Conservation (phyloP, 169 alveolate genomes). For the Plasmodium ovale region DNA sequence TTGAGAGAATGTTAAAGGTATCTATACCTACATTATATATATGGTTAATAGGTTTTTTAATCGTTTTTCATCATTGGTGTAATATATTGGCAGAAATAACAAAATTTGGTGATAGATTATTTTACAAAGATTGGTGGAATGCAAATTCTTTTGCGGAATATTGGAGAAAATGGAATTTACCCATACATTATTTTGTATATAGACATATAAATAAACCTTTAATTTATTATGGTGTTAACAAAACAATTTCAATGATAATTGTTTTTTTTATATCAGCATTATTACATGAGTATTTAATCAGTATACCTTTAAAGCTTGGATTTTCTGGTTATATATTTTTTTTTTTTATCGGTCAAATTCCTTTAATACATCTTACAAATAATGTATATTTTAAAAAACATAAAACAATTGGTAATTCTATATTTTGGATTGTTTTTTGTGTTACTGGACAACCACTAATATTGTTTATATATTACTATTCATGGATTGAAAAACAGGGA, state of each 20-base stretch:
- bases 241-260: conserved; percentile 81
- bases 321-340: conserved; percentile 93
- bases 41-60: conserved; percentile 94
- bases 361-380: conserved; percentile 83
- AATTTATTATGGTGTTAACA: conserved; percentile 86
- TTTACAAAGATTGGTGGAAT: conserved; percentile 97
- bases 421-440: conserved; percentile 95
- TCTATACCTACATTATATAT: conserved; percentile 93
- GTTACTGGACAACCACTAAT: conserved; percentile 96
- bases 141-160: conserved; percentile 93
- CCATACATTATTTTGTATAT: conserved; percentile 94
- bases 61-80: conserved; percentile 93
- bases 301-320: conserved; percentile 92
- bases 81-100: conserved; percentile 95
- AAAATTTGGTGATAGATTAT: conserved; percentile 94
- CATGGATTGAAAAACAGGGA: conserved; percentile 77
- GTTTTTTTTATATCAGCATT: conserved; percentile 92
- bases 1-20: conserved; percentile 88
- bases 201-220: conserved; percentile 96
- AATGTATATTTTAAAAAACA: conserved; percentile 84
- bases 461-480: conserved; percentile 80
- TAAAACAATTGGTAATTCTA: conserved; percentile 90
- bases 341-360: conserved; percentile 82
- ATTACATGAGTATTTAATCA: conserved; percentile 90
- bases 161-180: conserved; percentile 96